phyloP scores from a whole-genome alignment of 495 filamentous ascomycete genomes.

The Massariosphaeria phaeospora region DNA sequence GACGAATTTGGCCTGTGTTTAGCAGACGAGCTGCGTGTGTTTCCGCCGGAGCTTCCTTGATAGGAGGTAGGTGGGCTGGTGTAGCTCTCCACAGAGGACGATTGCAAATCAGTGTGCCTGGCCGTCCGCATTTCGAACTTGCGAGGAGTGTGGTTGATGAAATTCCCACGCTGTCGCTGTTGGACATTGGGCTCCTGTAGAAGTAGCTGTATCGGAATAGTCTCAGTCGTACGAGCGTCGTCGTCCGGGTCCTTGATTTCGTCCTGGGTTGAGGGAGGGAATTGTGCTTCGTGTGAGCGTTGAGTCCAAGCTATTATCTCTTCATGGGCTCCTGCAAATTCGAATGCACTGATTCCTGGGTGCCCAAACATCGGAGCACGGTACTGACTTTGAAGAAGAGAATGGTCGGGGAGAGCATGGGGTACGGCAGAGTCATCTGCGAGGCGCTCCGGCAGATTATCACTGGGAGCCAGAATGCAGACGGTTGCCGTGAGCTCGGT shows the following conservation, averaged over 20 bases:
- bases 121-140: slow-evolving; percentile 14
- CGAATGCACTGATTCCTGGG: slow-evolving; percentile 25
- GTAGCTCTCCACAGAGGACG: neutral
- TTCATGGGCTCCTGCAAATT: slow-evolving; percentile 12
- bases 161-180: slow-evolving; percentile 12
- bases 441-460: neutral
- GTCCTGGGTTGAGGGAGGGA: neutral
- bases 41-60: neutral
- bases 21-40: neutral
- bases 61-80: neutral
- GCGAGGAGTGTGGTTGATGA: slow-evolving; percentile 34
- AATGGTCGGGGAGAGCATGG: neutral
- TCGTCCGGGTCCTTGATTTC: neutral
- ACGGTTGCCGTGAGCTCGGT: neutral
- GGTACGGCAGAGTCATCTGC: neutral
- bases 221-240: neutral
- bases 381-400: neutral
- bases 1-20: neutral
- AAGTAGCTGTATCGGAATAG: neutral
- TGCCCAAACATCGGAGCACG: slow-evolving; percentile 18
- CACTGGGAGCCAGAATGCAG: neutral
- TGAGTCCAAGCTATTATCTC: neutral
- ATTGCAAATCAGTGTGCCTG: neutral
- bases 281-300: neutral
- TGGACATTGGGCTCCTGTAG: slow-evolving; percentile 2